These are phyloP conservation scores for Penicillium fuscoglaucum DNA, from an alignment of 2,329 filamentous ascomycete species.

Conservation along the genomic window DNA sequence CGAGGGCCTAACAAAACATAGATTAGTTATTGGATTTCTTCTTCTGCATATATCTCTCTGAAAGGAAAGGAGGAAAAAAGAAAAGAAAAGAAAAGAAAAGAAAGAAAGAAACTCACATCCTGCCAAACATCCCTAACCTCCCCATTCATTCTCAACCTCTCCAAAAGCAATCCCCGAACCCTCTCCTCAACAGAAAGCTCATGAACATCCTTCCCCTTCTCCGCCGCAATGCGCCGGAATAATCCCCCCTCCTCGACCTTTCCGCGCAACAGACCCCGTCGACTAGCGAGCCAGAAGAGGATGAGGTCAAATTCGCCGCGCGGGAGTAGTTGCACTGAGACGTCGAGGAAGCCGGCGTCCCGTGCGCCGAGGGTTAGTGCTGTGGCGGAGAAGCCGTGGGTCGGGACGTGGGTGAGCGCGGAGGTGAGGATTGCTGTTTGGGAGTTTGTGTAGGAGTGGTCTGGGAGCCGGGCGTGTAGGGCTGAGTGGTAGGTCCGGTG, in stretches of 20 bases:
- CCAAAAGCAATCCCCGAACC: conserved; percentile 71
- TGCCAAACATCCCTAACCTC: conserved; percentile 77
- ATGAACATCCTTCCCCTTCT: conserved; percentile 14
- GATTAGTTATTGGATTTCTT: conserved; percentile 8
- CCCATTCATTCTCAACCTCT: conserved; percentile 72
- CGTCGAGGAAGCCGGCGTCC: conserved; percentile 82
- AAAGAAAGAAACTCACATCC: conserved; percentile 61
- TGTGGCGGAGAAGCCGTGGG: conserved; percentile 75
- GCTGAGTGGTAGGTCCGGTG: conserved; percentile 67
- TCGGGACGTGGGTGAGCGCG: conserved; percentile 75
- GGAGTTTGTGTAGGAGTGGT: conserved; percentile 61
- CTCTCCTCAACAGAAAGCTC: conserved; percentile 58
- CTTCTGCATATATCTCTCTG: background rate
- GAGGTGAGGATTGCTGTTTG: conserved; percentile 78
- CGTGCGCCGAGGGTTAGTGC: conserved; percentile 75
- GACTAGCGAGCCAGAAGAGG: conserved; percentile 46
- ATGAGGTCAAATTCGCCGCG: conserved; percentile 80
- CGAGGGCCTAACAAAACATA: conserved; percentile 64
- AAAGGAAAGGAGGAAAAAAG: background rate
- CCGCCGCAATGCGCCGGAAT: conserved; percentile 21
- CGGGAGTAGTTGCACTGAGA: conserved; percentile 79
- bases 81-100: background rate
- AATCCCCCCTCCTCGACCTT: conserved; percentile 35
- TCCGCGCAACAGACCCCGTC: conserved; percentile 39
- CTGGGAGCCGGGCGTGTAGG: conserved; percentile 60